Evolutionary conservation across 306 rosid species (phyloP).

Genomic region (Inga laurina): DNA sequence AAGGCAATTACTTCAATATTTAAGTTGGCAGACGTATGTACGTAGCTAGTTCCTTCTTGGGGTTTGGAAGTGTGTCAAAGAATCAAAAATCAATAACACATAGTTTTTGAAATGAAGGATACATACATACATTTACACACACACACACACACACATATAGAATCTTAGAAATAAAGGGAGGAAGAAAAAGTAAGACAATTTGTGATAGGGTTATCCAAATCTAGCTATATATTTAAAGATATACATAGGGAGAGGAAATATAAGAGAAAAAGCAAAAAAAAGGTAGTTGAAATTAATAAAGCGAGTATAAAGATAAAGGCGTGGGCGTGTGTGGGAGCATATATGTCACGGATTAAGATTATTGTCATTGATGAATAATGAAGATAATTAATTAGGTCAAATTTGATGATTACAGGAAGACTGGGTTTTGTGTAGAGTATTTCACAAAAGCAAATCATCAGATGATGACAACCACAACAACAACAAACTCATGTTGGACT

Average conservation of each 20-base stretch:
- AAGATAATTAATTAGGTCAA: conserved; percentile 24
- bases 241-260: background rate
- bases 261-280: background rate
- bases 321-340: background rate
- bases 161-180: background rate
- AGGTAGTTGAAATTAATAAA: background rate
- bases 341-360: background rate
- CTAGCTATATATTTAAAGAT: background rate
- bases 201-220: background rate
- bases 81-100: background rate
- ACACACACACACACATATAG: no score
- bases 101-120: background rate
- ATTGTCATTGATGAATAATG: background rate
- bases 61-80: background rate
- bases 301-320: conserved; percentile 27
- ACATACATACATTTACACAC: background rate
- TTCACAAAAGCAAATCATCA: conserved; percentile 75
- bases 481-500: conserved; percentile 37
- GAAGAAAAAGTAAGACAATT: background rate
- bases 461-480: conserved; percentile 20
- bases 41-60: background rate
- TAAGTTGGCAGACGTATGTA: background rate
- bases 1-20: background rate
- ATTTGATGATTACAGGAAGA: conserved; percentile 72
- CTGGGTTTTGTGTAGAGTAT: conserved; percentile 97